Percentiles rank a stretch among this genome's conserved stretches.
Conservation (phyloP, 495 filamentous ascomycete genomes). For the Lasiosphaeria miniovina region DNA sequence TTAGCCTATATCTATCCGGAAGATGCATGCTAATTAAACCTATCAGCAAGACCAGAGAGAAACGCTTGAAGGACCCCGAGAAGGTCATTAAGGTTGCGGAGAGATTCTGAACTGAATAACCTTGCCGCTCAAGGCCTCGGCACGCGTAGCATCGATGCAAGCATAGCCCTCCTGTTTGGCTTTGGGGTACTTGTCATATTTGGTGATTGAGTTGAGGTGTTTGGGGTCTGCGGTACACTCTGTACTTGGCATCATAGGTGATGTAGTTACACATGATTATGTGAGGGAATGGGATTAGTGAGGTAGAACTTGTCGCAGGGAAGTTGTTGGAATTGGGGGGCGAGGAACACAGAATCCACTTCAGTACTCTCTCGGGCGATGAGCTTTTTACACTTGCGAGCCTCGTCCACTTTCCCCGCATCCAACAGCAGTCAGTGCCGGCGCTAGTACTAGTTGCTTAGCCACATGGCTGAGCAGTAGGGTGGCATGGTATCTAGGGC, state of each 20-base stretch:
- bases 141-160: background rate
- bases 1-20: background rate
- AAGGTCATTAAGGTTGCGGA: background rate
- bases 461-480: background rate
- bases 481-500: background rate
- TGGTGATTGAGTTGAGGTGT: background rate
- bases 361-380: background rate
- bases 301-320: background rate
- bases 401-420: background rate
- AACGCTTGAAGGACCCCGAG: background rate
- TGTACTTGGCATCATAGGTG: background rate
- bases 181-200: background rate
- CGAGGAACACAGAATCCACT: background rate
- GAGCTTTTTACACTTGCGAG: background rate
- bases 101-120: background rate
- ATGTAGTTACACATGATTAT: background rate
- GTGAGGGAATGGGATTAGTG: background rate
- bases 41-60: background rate
- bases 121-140: background rate
- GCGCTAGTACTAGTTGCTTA: background rate
- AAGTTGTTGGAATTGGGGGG: background rate
- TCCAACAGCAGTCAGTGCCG: background rate
- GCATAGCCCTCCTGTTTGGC: background rate
- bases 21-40: background rate
- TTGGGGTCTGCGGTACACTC: background rate